These are phyloP conservation scores for Tolypocladium ophioglossoides DNA, from an alignment of 2,329 filamentous ascomycete genomes.

Conservation along the genomic window DNA sequence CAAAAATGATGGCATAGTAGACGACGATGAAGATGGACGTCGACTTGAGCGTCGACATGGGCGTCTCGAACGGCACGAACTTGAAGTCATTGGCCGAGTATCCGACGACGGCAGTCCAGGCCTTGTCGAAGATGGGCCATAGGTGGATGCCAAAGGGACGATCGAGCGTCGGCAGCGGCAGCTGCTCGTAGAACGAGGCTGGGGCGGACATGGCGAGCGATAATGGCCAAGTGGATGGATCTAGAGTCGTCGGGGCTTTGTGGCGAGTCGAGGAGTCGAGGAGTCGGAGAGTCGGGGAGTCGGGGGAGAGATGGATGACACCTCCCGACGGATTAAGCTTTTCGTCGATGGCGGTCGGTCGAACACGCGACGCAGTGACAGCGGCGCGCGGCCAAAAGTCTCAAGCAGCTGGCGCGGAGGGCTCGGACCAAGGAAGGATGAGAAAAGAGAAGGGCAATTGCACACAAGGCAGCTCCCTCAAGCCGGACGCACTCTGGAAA, in stretches of 20 bases:
- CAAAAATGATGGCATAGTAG: slow-evolving; percentile 92
- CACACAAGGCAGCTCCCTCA: slow-evolving; percentile 12
- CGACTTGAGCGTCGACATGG: slow-evolving; percentile 81
- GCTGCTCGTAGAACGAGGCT: slow-evolving; percentile 40
- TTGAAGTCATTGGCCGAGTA: slow-evolving; percentile 80
- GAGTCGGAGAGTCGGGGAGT: background rate
- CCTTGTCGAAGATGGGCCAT: slow-evolving; percentile 92
- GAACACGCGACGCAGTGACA: slow-evolving; percentile 1
- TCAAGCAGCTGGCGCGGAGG: background rate
- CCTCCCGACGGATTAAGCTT: background rate
- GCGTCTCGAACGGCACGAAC: slow-evolving; percentile 72
- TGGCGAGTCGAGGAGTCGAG: background rate
- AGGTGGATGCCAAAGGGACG: slow-evolving; percentile 82
- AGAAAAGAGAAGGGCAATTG: slow-evolving; percentile 2
- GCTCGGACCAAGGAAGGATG: slow-evolving; percentile 1
- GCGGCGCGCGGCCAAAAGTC: background rate
- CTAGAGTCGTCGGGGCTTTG: background rate
- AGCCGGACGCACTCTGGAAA: slow-evolving; percentile 8
- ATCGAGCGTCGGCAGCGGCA: slow-evolving; percentile 72
- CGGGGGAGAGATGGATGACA: background rate
- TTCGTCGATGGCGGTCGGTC: background rate
- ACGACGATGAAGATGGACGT: slow-evolving; percentile 69
- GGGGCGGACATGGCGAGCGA: slow-evolving; percentile 23
- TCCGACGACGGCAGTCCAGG: slow-evolving; percentile 64
- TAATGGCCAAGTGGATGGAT: background rate